Conservation (phyloP, 768 basidiomycete genomes). For the Boletus subcaerulescens region DNA sequence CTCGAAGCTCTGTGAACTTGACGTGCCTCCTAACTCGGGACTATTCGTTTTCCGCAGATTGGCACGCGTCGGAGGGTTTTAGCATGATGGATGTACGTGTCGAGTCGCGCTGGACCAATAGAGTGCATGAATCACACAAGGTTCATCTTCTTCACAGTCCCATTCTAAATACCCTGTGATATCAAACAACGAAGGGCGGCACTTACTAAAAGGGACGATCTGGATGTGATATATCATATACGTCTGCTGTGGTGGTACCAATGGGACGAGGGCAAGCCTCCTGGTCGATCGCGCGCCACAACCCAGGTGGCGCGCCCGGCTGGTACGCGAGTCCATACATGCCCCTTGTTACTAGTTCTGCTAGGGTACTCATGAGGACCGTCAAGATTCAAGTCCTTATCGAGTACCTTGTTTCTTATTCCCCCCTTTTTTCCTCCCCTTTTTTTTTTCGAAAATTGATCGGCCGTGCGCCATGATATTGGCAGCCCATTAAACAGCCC, state of each 20-base stretch:
- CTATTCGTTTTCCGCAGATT: not conserved
- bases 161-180: not conserved
- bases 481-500: not conserved
- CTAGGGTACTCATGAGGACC: not conserved
- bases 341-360: not conserved
- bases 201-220: not conserved
- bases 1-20: not conserved
- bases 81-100: not conserved
- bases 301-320: not conserved
- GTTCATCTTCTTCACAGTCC: not conserved
- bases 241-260: not conserved
- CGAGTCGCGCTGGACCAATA: not conserved
- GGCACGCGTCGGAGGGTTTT: not conserved
- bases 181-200: not conserved
- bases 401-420: not conserved
- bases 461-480: not conserved
- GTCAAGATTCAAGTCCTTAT: not conserved
- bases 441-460: not conserved
- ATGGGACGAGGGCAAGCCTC: slow-evolving; percentile 3
- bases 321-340: too few species aligned
- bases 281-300: not conserved
- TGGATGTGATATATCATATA: not conserved
- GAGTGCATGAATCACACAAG: not conserved
- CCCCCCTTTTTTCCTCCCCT: not conserved
- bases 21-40: too few species aligned